phyloP scores from a whole-genome alignment of 768 basidiomycete species.

The Phylloporus sp. region DNA sequence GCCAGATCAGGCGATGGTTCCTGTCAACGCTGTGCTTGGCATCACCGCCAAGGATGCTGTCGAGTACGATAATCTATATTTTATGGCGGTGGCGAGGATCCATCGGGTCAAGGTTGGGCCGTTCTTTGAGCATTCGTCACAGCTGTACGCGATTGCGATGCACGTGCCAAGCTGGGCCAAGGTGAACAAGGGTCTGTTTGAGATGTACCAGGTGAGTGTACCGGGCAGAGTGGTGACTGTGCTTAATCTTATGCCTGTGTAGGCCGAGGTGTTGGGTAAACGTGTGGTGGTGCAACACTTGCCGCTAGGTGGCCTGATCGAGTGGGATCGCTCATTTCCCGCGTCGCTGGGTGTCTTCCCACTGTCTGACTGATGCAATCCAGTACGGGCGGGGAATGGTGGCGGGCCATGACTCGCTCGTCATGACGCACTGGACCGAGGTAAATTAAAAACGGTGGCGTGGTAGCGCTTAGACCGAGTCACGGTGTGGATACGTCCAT shows the following conservation, averaged over 20 bases:
- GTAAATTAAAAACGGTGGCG: conserved; percentile 2
- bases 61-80: conserved; percentile 66
- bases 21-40: conserved; percentile 61
- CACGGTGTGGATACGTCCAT: too few species aligned
- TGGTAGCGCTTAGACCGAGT: conserved; percentile 6
- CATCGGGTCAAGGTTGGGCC: conserved; percentile 80
- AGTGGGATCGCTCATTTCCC: conserved; percentile 60
- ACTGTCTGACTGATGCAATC: too few species aligned
- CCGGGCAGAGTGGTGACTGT: too few species aligned
- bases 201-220: conserved; percentile 82
- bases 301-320: conserved; percentile 76
- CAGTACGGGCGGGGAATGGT: too few species aligned
- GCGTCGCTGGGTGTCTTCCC: background rate
- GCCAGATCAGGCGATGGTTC: conserved; percentile 58
- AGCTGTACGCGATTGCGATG: conserved; percentile 79
- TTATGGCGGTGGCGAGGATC: conserved; percentile 73
- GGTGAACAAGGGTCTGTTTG: conserved; percentile 84
- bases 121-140: conserved; percentile 90
- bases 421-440: conserved; percentile 9
- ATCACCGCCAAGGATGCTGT: conserved; percentile 28
- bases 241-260: too few species aligned
- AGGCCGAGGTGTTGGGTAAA: conserved; percentile 91
- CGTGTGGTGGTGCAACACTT: conserved; percentile 96
- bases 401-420: too few species aligned
- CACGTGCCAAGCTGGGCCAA: conserved; percentile 91